Percentiles rank a stretch among this genome's conserved stretches.
Evolutionary conservation across 2,329 filamentous ascomycete species (phyloP).

Genomic region (Eutypa lata): DNA sequence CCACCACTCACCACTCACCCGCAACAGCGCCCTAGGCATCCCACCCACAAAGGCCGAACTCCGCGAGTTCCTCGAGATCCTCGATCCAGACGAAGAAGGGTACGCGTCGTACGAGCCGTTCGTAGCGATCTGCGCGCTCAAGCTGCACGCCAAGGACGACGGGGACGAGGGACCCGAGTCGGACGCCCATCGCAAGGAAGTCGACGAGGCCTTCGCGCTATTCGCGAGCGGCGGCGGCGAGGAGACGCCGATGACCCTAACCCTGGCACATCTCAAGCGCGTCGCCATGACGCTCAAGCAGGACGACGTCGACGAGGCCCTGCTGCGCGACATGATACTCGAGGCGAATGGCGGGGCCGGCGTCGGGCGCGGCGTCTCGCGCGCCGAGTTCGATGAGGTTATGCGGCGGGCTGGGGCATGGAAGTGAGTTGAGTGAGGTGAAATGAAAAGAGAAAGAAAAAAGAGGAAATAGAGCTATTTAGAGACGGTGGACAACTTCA

Average conservation of each 20-base stretch:
- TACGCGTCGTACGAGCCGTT: constrained; percentile 78
- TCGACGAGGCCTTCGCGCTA: constrained; percentile 76
- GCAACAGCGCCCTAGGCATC: constrained; percentile 77
- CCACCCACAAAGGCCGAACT: constrained; percentile 66
- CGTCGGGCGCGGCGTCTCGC: constrained; percentile 65
- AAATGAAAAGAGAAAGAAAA: too few species aligned
- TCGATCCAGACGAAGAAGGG: constrained; percentile 80
- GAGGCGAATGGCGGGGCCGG: constrained; percentile 85
- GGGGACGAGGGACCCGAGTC: constrained; percentile 36
- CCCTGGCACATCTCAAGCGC: constrained; percentile 70
- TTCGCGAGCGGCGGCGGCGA: constrained; percentile 58
- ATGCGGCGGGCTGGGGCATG: constrained; percentile 84
- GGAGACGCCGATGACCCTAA: constrained; percentile 57
- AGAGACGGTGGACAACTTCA: too few species aligned
- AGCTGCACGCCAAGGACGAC: constrained; percentile 63
- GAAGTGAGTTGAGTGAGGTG: constrained; percentile 49
- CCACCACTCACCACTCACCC: too few species aligned
- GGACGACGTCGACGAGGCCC: constrained; percentile 75
- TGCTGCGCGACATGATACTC: constrained; percentile 89
- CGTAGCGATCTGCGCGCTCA: constrained; percentile 82
- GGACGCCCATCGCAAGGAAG: constrained; percentile 59
- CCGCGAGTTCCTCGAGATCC: constrained; percentile 69
- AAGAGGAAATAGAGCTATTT: too few species aligned
- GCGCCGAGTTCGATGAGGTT: constrained; percentile 81
- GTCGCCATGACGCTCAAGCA: constrained; percentile 82